Base-by-base conservation (phyloP, 2,329 filamentous ascomycete species). In the Leptographium radiaticola region DNA sequence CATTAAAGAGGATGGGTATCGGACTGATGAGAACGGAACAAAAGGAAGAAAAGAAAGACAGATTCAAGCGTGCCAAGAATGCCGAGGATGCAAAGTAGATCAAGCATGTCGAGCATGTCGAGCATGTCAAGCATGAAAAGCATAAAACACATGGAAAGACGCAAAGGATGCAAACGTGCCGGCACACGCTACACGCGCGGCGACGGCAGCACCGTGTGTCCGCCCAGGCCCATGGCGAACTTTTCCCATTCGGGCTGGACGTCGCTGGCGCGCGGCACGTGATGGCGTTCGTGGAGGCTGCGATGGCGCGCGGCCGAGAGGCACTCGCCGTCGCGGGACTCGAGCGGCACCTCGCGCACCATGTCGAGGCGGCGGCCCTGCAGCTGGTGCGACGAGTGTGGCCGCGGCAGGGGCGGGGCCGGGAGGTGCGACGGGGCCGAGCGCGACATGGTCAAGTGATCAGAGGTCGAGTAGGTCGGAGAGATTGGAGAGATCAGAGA, bases 221-320 rank as follows among this genome's bases (percentile, higher is more conserved):
- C 73, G 38, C 73, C 73, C 5, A 76, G 61, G 13, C 73, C 70
- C 18, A 54, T 45, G 33, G 67, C 65, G 56, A 72, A 75, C 61
- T 74, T 70, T 57, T 71, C 72, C 72, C 71, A 76, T 6, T 68
- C 68, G 4, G 68, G 64, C 54, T 66, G 55, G 39, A 58, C 60
- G 34, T 59, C 61, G 20, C 62, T 59, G 16, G 6, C n/a, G 36
- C 61, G 61, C 20, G 16, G n/a, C n/a, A 7, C 10, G 18, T 40
- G 15, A 12, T 25, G 36, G 40, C 44, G 13, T 18, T 20, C 38
- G 10, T 38, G 34, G 53, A 57, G 57, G 53, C 55, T 58, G 55
- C 54, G 55, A 51, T 55, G 56, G 13, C 57, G 55, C 13, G 33
- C 44, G 10, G 44, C n/a, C 43, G 20, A 36, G 36, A 42, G 25